Conservation (phyloP, 73 alveolate species). For the Paramecium bursaria region DNA sequence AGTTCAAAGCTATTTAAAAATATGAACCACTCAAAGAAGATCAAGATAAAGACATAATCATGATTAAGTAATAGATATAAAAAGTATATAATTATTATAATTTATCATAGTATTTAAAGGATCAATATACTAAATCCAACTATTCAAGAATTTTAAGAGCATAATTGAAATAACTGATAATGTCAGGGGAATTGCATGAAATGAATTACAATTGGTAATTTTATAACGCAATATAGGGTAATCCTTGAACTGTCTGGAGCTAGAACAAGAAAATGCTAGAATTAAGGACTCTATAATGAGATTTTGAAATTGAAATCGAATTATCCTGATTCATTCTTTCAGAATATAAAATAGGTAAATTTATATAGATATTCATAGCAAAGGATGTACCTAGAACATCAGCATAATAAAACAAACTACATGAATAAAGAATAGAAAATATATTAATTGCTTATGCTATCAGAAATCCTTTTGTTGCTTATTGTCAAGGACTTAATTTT, state of each 20-base stretch:
- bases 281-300: constrained; percentile 27
- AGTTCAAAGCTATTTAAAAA: too few species aligned
- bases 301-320: not conserved
- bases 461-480: constrained; percentile 77
- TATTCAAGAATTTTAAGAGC: constrained; percentile 14
- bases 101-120: too few species aligned
- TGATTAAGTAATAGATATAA: too few species aligned
- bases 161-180: not conserved
- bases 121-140: too few species aligned
- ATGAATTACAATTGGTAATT: constrained; percentile 54
- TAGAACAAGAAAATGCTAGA: constrained; percentile 18
- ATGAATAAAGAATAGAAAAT: constrained; percentile 40
- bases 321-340: constrained; percentile 16
- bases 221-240: not conserved
- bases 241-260: constrained; percentile 50
- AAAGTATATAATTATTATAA: too few species aligned
- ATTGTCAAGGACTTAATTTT: constrained; percentile 85
- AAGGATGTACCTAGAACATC: constrained; percentile 51
- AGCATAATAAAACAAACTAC: not conserved
- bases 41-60: too few species aligned
- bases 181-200: constrained; percentile 44
- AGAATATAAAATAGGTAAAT: not conserved
- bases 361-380: not conserved
- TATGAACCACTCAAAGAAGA: too few species aligned
- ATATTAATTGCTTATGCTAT: constrained; percentile 49